Conservation (phyloP, 2,329 filamentous ascomycete genomes). For the Dothistroma pini region DNA sequence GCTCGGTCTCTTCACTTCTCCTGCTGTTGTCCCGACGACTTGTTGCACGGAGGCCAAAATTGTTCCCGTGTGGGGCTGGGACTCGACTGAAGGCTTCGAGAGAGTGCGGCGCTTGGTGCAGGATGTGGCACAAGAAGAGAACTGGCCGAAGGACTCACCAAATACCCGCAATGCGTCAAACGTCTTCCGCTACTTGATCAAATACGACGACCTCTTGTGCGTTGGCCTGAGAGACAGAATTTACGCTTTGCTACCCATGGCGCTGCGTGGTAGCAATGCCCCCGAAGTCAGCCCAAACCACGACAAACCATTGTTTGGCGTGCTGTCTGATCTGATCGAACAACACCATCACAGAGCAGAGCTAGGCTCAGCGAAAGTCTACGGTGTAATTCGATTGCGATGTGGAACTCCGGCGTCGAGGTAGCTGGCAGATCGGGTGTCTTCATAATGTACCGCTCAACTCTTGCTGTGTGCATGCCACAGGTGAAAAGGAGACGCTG, state of each 20-base stretch:
- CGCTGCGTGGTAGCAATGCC: not conserved
- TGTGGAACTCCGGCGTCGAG: no score
- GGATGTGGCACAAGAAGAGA: not conserved
- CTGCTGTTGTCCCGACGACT: no score
- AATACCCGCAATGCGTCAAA: not conserved
- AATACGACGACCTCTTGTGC: not conserved
- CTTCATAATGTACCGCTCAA: no score
- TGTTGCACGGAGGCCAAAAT: no score
- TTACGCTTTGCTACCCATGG: not conserved
- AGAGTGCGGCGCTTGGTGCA: not conserved
- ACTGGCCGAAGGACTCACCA: not conserved
- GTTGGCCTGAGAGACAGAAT: not conserved
- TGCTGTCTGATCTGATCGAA: not conserved
- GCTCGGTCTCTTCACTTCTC: no score
- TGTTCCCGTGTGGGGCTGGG: no score
- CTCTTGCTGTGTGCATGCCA: no score
- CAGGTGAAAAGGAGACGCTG: no score
- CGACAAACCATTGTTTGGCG: not conserved
- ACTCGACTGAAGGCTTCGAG: not conserved
- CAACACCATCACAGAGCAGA: not conserved
- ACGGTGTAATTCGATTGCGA: no score
- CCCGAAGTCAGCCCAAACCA: not conserved
- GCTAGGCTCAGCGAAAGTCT: no score
- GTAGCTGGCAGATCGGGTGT: no score
- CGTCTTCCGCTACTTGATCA: not conserved